Percentiles rank a stretch among this genome's conserved stretches.
Evolutionary conservation across 169 alveolate species (phyloP).

Genomic region (Plasmodium sp.): DNA sequence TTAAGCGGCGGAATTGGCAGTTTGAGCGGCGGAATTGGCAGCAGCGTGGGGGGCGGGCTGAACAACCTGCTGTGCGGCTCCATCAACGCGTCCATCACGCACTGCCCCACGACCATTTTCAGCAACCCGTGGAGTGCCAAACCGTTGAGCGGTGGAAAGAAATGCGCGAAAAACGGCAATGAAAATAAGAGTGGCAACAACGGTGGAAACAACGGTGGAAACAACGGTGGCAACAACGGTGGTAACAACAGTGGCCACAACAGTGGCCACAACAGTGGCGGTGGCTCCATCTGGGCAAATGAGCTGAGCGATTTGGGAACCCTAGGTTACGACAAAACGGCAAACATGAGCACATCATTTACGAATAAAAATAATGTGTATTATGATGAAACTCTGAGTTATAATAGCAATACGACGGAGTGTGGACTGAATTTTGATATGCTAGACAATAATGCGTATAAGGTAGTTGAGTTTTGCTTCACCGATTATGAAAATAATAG

Average conservation of each 20-base stretch:
- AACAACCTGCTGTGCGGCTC: constrained; percentile 27
- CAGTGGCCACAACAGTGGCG: background rate
- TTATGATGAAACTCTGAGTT: constrained; percentile 50
- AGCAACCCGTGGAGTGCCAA: constrained; percentile 22
- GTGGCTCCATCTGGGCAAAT: constrained; percentile 24
- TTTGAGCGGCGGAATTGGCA: background rate
- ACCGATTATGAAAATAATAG: constrained; percentile 64
- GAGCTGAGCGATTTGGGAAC: constrained; percentile 20
- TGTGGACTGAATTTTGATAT: constrained; percentile 60
- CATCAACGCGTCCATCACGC: constrained; percentile 15
- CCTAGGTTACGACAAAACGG: constrained; percentile 1
- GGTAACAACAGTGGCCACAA: background rate
- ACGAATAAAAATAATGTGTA: constrained; percentile 3
- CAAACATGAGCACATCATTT: background rate
- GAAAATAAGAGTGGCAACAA: constrained; percentile 36
- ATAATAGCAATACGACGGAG: constrained; percentile 55
- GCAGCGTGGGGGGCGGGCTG: constrained; percentile 3
- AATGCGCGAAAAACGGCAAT: background rate
- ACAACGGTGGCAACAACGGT: background rate
- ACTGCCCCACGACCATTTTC: constrained; percentile 20
- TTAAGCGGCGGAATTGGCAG: background rate
- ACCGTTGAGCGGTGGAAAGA: background rate
- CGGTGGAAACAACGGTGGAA: background rate
- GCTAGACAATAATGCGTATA: constrained; percentile 54
- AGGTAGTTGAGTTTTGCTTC: constrained; percentile 65